Evolutionary conservation across 352 stramenopile species (phyloP).

Genomic region (Phytophthora aleatoria): DNA sequence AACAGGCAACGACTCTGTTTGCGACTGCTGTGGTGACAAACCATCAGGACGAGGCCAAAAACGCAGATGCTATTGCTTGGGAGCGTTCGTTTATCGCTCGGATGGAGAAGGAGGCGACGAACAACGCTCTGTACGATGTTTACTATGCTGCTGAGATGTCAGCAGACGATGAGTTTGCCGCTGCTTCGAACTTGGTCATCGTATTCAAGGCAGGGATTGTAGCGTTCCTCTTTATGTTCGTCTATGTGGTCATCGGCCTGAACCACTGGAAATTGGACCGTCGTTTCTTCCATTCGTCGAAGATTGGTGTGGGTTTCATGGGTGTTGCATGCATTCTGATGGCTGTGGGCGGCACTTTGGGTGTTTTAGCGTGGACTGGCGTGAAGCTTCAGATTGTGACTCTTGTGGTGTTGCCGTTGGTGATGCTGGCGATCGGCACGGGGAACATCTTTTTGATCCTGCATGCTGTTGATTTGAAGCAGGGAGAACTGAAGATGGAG

Average conservation of each 20-base stretch:
- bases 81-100: slow-evolving; percentile 65
- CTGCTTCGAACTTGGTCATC: slow-evolving; percentile 51
- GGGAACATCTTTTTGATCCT: slow-evolving; percentile 78
- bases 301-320: slow-evolving; percentile 67
- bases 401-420: slow-evolving; percentile 65
- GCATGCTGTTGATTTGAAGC: slow-evolving; percentile 54
- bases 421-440: slow-evolving; percentile 71
- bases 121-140: slow-evolving; percentile 65
- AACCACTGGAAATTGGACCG: slow-evolving; percentile 56
- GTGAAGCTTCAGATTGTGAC: slow-evolving; percentile 74
- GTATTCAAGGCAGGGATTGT: slow-evolving; percentile 45
- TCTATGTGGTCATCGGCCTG: slow-evolving; percentile 74
- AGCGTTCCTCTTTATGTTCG: slow-evolving; percentile 70
- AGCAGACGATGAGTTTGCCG: slow-evolving; percentile 61
- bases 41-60: slow-evolving; percentile 42
- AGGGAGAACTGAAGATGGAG: slow-evolving; percentile 50
- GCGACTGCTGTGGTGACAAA: slow-evolving; percentile 59
- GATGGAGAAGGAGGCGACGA: slow-evolving; percentile 54
- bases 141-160: slow-evolving; percentile 71
- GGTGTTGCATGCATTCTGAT: slow-evolving; percentile 69
- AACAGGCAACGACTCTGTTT: slow-evolving; percentile 52
- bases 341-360: slow-evolving; percentile 65
- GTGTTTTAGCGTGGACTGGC: slow-evolving; percentile 67
- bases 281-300: slow-evolving; percentile 68
- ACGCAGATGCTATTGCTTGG: slow-evolving; percentile 61